A percentile compares a stretch with the other conserved stretches of the same genome.
These are phyloP conservation scores for Tulasnella sp. DNA, from an alignment of 768 basidiomycete species.

Conservation along the genomic window DNA sequence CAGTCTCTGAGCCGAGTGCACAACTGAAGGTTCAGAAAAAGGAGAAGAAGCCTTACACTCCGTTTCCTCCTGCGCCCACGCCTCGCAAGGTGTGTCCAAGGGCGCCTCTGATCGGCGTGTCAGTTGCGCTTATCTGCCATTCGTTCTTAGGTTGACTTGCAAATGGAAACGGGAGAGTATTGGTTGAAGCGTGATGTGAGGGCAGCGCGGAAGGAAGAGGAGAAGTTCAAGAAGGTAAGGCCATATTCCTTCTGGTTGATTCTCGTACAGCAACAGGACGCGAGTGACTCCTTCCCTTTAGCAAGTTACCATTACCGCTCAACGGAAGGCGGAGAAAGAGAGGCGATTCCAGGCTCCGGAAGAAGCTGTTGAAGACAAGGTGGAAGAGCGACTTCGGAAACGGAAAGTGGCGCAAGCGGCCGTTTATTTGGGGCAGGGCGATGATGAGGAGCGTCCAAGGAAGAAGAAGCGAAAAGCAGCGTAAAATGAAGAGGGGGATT, in stretches of 20 bases:
- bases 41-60: constrained; percentile 91
- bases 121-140: not conserved
- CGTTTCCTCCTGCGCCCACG: constrained; percentile 90
- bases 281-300: constrained; percentile 24
- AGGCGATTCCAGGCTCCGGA: constrained; percentile 79
- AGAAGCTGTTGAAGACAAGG: constrained; percentile 61
- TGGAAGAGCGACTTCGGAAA: constrained; percentile 52
- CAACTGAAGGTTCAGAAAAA: constrained; percentile 25
- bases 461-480: constrained; percentile 30
- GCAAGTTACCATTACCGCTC: constrained; percentile 69
- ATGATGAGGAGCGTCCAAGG: constrained; percentile 19
- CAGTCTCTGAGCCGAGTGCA: not conserved
- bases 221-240: constrained; percentile 64
- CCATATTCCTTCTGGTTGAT: no score
- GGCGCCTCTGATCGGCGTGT: not conserved
- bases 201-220: constrained; percentile 57
- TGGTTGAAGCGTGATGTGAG: constrained; percentile 91
- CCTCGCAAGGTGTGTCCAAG: constrained; percentile 63
- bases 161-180: constrained; percentile 95
- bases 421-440: constrained; percentile 3
- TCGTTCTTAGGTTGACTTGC: constrained; percentile 60
- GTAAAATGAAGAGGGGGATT: constrained; percentile 2
- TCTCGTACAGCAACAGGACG: not conserved
- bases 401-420: constrained; percentile 34
- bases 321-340: constrained; percentile 67